phyloP scores from a whole-genome alignment of 2,329 filamentous ascomycete species.

The Elsinoe ampelina region DNA sequence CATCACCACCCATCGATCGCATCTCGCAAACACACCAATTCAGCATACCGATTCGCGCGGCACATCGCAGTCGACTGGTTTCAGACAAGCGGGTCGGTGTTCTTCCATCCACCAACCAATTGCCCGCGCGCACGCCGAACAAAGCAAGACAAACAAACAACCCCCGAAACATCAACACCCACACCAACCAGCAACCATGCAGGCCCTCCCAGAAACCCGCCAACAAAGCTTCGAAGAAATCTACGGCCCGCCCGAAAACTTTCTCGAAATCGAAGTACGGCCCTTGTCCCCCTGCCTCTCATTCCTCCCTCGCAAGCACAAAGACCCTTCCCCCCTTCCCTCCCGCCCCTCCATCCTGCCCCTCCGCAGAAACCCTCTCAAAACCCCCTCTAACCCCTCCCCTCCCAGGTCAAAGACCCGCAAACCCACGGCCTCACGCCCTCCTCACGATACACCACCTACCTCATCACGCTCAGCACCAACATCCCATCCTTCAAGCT shows the following conservation, averaged over 20 bases:
- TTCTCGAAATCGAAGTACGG: slow-evolving; percentile 88
- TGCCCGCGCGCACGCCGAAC: neutral
- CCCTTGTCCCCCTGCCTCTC: slow-evolving; percentile 8
- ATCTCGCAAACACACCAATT: too few species aligned
- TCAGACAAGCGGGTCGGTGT: neutral
- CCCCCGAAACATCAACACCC: neutral
- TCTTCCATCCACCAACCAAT: neutral
- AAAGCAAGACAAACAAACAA: neutral
- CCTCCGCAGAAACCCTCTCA: neutral
- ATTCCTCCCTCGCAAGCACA: neutral
- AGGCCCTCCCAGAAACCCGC: slow-evolving; percentile 58
- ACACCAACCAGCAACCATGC: slow-evolving; percentile 37
- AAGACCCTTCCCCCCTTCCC: neutral
- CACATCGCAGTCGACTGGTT: neutral
- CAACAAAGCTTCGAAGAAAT: slow-evolving; percentile 98
- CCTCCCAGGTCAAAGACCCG: slow-evolving; percentile 71
- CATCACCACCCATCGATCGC: too few species aligned
- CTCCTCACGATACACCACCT: slow-evolving; percentile 75
- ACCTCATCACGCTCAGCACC: slow-evolving; percentile 94
- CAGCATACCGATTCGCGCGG: too few species aligned
- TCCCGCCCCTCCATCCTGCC: slow-evolving; percentile 10
- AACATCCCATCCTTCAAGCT: slow-evolving; percentile 99
- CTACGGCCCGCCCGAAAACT: slow-evolving; percentile 96
- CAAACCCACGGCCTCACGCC: slow-evolving; percentile 82
- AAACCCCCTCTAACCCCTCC: slow-evolving; percentile 19